Base-by-base conservation (phyloP, 805 yeast species). In the Dipodascus albidus region DNA sequence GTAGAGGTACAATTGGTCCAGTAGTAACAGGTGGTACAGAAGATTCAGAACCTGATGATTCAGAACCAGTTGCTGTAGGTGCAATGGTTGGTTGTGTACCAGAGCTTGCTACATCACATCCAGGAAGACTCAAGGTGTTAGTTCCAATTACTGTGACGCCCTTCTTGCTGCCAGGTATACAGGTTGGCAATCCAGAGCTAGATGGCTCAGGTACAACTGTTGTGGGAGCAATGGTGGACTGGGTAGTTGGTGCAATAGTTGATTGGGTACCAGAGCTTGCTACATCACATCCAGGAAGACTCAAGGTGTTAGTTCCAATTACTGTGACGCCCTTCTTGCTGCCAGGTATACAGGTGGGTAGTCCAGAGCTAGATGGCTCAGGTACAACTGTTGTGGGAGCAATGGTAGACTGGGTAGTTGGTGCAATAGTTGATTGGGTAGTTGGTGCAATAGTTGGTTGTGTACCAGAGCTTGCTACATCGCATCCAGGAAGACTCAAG, bases 101-200 rank as follows among this genome's bases (percentile, higher is more conserved):
- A n/a, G n/a, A n/a, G n/a, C n/a, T n/a, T n/a, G 44, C 20, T 4
- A 17, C 44, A 38, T 38, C 44, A 14, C 44, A 38, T 38, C 44
- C 44, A 38, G 17, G 20, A 19, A 38, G 17, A 6, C 20, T 38
- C 20, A 38, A 52, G 20, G 54, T 52, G 49, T 38, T 52, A 23
- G 54, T 49, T n/a, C 49, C 44, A 49, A 20, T 24, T 2, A 19
- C 52, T 17, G 41, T 42, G 8, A n/a, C 22, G 11, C 19, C 44
- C 27, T 49, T 51, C 21, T 49, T 22, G 31, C 49, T 38, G 42
- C 52, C 54, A 42, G 50, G 44, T 11, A 38, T 38, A 27, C 33
- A 27, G 11, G 33, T 27, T 48, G 49, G 42, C 42, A 20, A 51
- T 52, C 1, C 50, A 27, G 19, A 6, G 47, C 50, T 23, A 21